Evolutionary conservation across 1,139 yeast genomes (phyloP).

Genomic region (Sugiyamaella sp.): DNA sequence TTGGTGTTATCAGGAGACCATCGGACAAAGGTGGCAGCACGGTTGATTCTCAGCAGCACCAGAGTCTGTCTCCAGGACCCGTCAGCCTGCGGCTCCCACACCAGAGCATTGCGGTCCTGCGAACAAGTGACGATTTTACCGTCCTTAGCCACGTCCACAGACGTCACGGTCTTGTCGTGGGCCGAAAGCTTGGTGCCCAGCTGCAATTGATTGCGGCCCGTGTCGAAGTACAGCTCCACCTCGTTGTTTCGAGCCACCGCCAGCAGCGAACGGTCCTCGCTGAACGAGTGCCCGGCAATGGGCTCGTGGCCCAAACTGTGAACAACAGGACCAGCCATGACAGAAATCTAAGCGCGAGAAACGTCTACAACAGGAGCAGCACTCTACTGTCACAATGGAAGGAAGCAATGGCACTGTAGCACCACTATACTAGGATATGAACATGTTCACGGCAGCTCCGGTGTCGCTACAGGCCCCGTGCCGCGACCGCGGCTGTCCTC

Average conservation of each 20-base stretch:
- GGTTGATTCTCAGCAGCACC: constrained; percentile 85
- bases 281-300: constrained; percentile 88
- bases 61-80: constrained; percentile 81
- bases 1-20: constrained; percentile 95
- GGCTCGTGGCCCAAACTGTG: constrained; percentile 76
- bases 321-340: constrained; percentile 29
- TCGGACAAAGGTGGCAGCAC: constrained; percentile 90
- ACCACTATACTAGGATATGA: too few species aligned
- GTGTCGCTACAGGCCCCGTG: too few species aligned
- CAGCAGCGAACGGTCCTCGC: constrained; percentile 64
- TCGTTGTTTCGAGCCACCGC: constrained; percentile 81
- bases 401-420: neutral
- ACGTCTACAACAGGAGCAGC: constrained; percentile 35
- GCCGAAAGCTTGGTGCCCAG: constrained; percentile 68
- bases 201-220: constrained; percentile 45
- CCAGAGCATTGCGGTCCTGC: constrained; percentile 96
- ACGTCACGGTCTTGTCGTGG: constrained; percentile 94
- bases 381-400: constrained; percentile 35
- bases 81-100: constrained; percentile 77
- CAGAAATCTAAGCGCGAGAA: neutral
- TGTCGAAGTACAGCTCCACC: constrained; percentile 71
- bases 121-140: constrained; percentile 96
- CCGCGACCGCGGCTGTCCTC: too few species aligned
- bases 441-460: too few species aligned
- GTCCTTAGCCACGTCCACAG: constrained; percentile 86